A percentile compares a stretch with the other conserved stretches of the same genome.
Conservation (phyloP, 441 rosid genomes). For the Gossypium gossypioides region DNA sequence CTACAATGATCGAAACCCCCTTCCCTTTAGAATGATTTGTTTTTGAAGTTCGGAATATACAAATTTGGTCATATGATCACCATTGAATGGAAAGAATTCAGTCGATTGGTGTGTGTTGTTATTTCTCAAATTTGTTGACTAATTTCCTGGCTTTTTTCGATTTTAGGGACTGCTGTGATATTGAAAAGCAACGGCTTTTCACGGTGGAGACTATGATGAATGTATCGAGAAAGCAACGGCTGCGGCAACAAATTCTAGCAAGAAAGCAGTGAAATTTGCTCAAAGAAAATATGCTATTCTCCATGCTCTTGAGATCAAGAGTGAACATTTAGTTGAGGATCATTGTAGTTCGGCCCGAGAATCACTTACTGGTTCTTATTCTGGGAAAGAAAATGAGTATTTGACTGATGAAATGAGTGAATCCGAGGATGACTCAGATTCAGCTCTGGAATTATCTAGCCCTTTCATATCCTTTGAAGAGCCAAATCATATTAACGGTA, state of each 20-base stretch:
- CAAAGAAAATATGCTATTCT: slow-evolving; percentile 87
- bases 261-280: slow-evolving; percentile 70
- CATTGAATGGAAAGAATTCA: neutral
- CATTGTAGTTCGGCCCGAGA: slow-evolving; percentile 34
- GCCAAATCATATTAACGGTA: slow-evolving; percentile 31
- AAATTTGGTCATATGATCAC: neutral
- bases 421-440: slow-evolving; percentile 33
- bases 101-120: neutral
- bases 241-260: slow-evolving; percentile 53
- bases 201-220: slow-evolving; percentile 80
- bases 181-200: slow-evolving; percentile 88
- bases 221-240: slow-evolving; percentile 80
- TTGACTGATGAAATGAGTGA: slow-evolving; percentile 25
- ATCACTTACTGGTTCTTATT: slow-evolving; percentile 39
- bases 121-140: slow-evolving; percentile 10
- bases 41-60: neutral
- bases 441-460: slow-evolving; percentile 55
- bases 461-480: slow-evolving; percentile 63
- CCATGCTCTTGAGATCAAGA: slow-evolving; percentile 83
- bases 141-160: slow-evolving; percentile 14
- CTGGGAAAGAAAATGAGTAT: slow-evolving; percentile 37
- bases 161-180: slow-evolving; percentile 84
- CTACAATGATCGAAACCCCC: neutral
- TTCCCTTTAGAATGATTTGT: neutral
- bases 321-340: slow-evolving; percentile 50